phyloP scores from a whole-genome alignment of 495 filamentous ascomycete genomes.

The Elasticomyces elasticus region DNA sequence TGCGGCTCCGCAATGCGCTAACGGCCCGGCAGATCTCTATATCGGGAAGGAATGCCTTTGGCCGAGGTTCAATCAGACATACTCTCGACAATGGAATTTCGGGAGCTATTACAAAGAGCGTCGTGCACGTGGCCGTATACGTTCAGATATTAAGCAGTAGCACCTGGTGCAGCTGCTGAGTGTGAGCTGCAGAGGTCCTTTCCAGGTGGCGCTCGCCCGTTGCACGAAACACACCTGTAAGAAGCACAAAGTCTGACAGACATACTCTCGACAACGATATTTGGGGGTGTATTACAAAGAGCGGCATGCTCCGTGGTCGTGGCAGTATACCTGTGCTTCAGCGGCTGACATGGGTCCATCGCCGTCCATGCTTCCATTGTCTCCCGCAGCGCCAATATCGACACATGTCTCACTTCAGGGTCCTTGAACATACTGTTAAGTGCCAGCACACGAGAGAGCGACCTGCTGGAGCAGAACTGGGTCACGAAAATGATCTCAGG shows the following conservation, averaged over 20 bases:
- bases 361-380: background rate
- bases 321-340: background rate
- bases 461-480: background rate
- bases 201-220: too few species aligned
- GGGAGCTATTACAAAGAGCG: background rate
- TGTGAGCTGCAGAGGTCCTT: too few species aligned
- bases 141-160: too few species aligned
- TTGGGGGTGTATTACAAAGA: background rate
- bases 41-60: background rate
- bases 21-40: background rate
- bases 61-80: background rate
- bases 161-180: too few species aligned
- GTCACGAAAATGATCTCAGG: background rate
- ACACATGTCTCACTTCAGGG: background rate
- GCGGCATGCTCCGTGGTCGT: background rate
- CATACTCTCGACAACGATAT: background rate
- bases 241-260: too few species aligned
- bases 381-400: background rate
- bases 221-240: too few species aligned
- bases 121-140: background rate
- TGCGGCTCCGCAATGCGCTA: background rate
- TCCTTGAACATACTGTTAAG: background rate
- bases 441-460: slow-evolving; percentile 2
- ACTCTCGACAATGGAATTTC: background rate
- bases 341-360: background rate